Evolutionary conservation across 495 filamentous ascomycete species (phyloP).

Genomic region (Chlorociboria aeruginascens): DNA sequence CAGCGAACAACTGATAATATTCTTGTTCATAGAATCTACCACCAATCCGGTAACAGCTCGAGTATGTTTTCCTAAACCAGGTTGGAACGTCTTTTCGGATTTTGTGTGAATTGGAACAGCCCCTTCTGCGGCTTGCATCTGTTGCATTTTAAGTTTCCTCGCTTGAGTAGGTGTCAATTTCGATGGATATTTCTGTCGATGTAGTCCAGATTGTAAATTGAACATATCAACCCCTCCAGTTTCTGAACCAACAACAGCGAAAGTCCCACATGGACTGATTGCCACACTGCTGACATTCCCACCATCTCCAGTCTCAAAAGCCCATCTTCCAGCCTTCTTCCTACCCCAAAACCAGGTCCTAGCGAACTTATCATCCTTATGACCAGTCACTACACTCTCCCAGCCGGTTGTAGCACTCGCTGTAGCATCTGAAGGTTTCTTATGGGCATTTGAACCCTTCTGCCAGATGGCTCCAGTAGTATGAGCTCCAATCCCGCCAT

Average conservation of each 20-base stretch:
- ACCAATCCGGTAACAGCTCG: constrained; percentile 74
- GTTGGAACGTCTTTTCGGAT: constrained; percentile 24
- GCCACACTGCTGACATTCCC: constrained; percentile 77
- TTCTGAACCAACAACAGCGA: constrained; percentile 80
- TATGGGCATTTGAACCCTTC: constrained; percentile 45
- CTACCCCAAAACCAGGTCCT: constrained; percentile 97
- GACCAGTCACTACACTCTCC: constrained; percentile 95
- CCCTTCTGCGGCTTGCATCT: constrained; percentile 35
- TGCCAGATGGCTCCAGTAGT: constrained; percentile 64
- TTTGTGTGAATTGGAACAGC: constrained; percentile 14
- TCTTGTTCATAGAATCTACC: constrained; percentile 73
- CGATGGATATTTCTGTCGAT: constrained; percentile 76
- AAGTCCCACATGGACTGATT: constrained; percentile 84
- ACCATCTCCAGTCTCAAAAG: constrained; percentile 75
- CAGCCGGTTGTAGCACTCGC: constrained; percentile 69
- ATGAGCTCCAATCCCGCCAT: constrained; percentile 77
- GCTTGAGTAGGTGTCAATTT: constrained; percentile 52
- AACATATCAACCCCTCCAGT: constrained; percentile 81
- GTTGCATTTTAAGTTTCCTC: constrained; percentile 45
- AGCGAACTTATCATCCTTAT: constrained; percentile 70
- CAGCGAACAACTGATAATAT: constrained; percentile 69
- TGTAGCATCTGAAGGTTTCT: constrained; percentile 43
- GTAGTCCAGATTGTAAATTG: constrained; percentile 87
- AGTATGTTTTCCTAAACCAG: constrained; percentile 54
- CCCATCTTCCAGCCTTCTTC: constrained; percentile 86